Evolutionary conservation across 1,284 basidiomycete genomes (phyloP).

Genomic region (Boletus smithii): DNA sequence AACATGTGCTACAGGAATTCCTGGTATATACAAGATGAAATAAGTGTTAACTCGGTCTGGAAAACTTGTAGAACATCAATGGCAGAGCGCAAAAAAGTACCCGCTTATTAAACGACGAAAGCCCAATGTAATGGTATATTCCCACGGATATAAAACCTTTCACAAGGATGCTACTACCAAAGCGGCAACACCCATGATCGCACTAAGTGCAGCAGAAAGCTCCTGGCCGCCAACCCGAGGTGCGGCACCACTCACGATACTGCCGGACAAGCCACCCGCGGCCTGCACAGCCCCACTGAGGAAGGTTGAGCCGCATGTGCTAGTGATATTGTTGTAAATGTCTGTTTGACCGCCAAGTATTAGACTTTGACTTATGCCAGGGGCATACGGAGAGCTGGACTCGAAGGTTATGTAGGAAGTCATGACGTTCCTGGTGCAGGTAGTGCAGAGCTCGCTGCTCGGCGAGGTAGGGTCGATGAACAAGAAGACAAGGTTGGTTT

Average conservation of each 20-base stretch:
- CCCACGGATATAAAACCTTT: slow-evolving; percentile 4
- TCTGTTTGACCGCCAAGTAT: slow-evolving; percentile 63
- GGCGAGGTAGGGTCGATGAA: slow-evolving; percentile 59
- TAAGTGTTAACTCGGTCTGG: slow-evolving; percentile 1
- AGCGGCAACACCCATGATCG: slow-evolving; percentile 29
- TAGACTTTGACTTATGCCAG: slow-evolving; percentile 62
- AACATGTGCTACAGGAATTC: slow-evolving; percentile 8
- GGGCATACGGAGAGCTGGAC: slow-evolving; percentile 64
- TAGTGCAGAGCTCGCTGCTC: slow-evolving; percentile 62
- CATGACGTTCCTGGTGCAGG: slow-evolving; percentile 77
- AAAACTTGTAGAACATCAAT: too few species aligned
- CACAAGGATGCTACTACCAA: slow-evolving; percentile 22
- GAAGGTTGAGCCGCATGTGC: slow-evolving; percentile 62
- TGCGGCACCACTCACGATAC: slow-evolving; percentile 34
- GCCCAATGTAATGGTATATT: slow-evolving; percentile 23
- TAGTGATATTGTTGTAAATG: slow-evolving; percentile 61
- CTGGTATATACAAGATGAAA: slow-evolving; percentile 25
- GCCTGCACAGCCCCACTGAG: slow-evolving; percentile 61
- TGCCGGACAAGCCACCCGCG: slow-evolving; percentile 54
- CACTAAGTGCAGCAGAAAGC: slow-evolving; percentile 22
- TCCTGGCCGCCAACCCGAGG: slow-evolving; percentile 25
- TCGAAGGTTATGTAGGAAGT: slow-evolving; percentile 76
- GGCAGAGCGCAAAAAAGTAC: too few species aligned
- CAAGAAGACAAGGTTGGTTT: slow-evolving; percentile 75
- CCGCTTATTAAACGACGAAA: too few species aligned